Base-by-base conservation (phyloP, 148 eudicot genomes). In the Camellia sinensis region DNA sequence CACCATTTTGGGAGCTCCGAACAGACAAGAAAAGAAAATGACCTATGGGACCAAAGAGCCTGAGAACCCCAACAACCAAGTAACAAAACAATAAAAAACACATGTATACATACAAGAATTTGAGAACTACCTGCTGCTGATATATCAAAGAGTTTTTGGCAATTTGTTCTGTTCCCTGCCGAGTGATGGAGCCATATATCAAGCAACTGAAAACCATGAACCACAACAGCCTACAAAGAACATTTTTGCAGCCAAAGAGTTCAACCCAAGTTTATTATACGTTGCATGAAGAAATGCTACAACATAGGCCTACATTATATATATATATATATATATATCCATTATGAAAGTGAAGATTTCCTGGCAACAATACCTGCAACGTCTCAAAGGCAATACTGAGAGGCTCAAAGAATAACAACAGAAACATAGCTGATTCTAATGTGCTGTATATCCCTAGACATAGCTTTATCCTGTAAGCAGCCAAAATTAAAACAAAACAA, bases 311-410 rank as follows among this genome's bases (percentile, higher is more conserved):
- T 7, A 48, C 52, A 29, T 48, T 48, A 48, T 7, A 29, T 48
- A 48, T 7, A 29, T 7, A 29, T 48, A 48, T 7, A 29, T 60
- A 65, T 40, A 59, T 76, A 37, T 71, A 74, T 3, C 6, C 19
- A 78, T 21, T 46, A 61, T 40, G 74, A 67, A 43, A 17, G 40
- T 63, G 48, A 67, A 68, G 37, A 54, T 18, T 78, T 54, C 57
- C 50, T 15, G 41, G 44, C 0, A 50, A 78, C 45, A 78, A 46
- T 78, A 94, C 99, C 99, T 96, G 98, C 79, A 90, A 78, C 68
- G 99, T 96, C 89, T 96, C 99, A 83, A 96, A 96, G 84, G 91
- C 98, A 81, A 96, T 88, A 86, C 99, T 96, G 22, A 89, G 90
- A 74, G 99, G 99, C 91, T 96, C 98, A 85, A 92, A 91, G 90